Percentiles rank a stretch among this genome's conserved stretches.
phyloP scores from a whole-genome alignment of 495 filamentous ascomycete species.

The Neurospora sp. region DNA sequence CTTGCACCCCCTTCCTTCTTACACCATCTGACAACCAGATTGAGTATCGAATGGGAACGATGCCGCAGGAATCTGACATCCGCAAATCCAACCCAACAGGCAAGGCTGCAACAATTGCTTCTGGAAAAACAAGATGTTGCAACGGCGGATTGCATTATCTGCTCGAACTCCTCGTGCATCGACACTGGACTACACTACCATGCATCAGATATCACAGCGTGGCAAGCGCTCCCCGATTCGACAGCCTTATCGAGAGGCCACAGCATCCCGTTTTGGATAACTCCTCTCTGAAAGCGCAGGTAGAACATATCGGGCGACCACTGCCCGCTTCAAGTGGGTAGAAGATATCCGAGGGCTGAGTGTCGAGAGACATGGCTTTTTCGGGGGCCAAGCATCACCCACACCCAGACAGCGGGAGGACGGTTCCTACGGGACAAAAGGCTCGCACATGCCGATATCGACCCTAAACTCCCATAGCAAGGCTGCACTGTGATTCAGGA shows the following conservation, averaged over 20 bases:
- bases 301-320: not conserved
- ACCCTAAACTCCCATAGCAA: not conserved
- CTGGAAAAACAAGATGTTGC: not conserved
- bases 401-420: not conserved
- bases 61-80: not conserved
- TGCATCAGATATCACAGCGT: not conserved
- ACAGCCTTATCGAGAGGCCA: not conserved
- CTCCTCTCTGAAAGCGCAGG: not conserved
- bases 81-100: not conserved
- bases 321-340: not conserved
- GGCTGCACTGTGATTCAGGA: not conserved
- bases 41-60: not conserved
- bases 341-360: not conserved
- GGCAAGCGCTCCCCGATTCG: not conserved
- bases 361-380: not conserved
- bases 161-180: not conserved
- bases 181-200: not conserved
- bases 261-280: not conserved
- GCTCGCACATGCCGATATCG: not conserved
- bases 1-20: not conserved
- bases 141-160: not conserved
- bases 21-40: not conserved
- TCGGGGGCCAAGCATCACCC: not conserved
- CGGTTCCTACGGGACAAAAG: not conserved
- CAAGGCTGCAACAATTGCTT: not conserved